Base-by-base conservation (phyloP, 2,329 filamentous ascomycete genomes). In the Trichoderma sp. region DNA sequence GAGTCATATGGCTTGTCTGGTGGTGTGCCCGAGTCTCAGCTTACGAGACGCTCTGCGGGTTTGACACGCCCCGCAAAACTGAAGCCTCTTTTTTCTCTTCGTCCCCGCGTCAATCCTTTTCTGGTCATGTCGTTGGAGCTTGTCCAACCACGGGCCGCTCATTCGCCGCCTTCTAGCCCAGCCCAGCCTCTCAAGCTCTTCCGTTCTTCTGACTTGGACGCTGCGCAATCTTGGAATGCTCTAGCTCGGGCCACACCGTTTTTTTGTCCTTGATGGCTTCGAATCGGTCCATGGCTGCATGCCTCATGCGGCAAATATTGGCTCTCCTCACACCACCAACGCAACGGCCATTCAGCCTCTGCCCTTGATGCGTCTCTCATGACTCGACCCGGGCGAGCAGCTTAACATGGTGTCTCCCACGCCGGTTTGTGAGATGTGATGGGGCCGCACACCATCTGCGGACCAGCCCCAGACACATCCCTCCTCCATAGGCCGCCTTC, bases 401-500 rank as follows among this genome's bases (percentile, higher is more conserved):
- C 52, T 55, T 11, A 8, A 8, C 52, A 55, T 32, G 14, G 52
- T 32, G 26, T 28, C 14, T 21, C 18, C 14, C 8, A 24, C 11
- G 46, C n/a, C 39, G 18, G 5, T 64, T 43, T 60, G n/a, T 60
- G 56, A 67, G 43, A 60, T 51, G 26, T 67, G 65, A 67, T 52
- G 37, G 34, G 32, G n/a, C 55, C 32, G 65, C 26, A 34, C 63
- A 66, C 63, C 56, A 54, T 32, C 26, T 52, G 63, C 46, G 51
- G 52, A 32, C 18, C 18, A 58, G 63, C 52, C 63, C 52, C 63
- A 58, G 52, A 65, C 61, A 32, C 37, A 43, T 43, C 21, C 46
- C 30, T 28, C 46, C 32, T 59, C 66, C 58, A 70, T 70, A 71
- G 71, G 71, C 60, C 64, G 54, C 46, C 71, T 74, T 72, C 72